Conservation (phyloP, 768 basidiomycete genomes). For the Psilocybe cubensis region DNA sequence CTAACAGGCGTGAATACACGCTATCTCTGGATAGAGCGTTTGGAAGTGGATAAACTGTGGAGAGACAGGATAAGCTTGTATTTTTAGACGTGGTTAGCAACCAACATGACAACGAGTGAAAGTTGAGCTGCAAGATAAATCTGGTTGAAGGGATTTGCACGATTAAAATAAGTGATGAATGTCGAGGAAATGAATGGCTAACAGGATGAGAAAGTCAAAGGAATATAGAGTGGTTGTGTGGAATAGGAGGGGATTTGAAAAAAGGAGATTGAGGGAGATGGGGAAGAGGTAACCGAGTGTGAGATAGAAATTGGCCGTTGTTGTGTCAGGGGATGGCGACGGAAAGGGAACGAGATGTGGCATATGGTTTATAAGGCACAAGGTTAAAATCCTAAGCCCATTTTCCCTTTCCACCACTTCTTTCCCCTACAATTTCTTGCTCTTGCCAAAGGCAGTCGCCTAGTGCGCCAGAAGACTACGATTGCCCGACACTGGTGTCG, state of each 20-base stretch:
- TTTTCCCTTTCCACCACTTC: conserved; percentile 19
- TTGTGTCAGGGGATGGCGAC: conserved; percentile 13
- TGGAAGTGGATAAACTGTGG: neutral
- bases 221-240: neutral
- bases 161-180: neutral
- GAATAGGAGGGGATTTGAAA: neutral
- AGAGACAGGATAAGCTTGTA: neutral
- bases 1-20: neutral
- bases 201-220: neutral
- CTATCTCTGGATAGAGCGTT: no score
- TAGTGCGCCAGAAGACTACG: conserved; percentile 46
- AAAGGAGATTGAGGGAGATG: neutral
- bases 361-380: conserved; percentile 19
- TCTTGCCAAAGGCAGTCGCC: conserved; percentile 38
- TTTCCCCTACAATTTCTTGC: conserved; percentile 20
- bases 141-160: neutral
- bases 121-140: neutral
- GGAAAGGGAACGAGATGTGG: conserved; percentile 7
- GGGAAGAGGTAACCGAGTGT: conserved; percentile 7
- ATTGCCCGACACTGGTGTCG: conserved; percentile 60
- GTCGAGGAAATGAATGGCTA: no score
- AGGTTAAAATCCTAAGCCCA: conserved; percentile 4
- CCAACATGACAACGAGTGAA: neutral
- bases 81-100: neutral
- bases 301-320: conserved; percentile 13